Evolutionary conservation across 345 rosid genomes (phyloP), one percentile per base, ranked within the genome.

Genomic region (Anacardium occidentale): DNA sequence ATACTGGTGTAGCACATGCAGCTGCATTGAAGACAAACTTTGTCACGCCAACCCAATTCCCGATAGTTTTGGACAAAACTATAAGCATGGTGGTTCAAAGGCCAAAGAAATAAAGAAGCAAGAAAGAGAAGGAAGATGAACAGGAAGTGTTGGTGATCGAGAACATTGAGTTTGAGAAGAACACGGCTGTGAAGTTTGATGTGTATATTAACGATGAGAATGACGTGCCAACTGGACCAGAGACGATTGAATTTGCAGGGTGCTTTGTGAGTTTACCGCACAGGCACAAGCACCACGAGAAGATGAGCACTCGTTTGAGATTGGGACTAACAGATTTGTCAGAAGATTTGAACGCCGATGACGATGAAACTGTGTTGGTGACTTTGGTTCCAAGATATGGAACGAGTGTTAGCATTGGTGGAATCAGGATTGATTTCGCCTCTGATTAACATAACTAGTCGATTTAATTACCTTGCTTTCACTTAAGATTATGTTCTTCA

Each of bases 231-330:
- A 73, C 69, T 20, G 72, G 80, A 1, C 89, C 89, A 0, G 77
- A 53, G 11, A 76, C 83, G n/a, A 76, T 81, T 0, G 90, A 85
- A 81, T 88, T 82, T 45, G 90, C 90, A 0, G 93, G 93, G 21
- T 83, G 87, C 60, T 88, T 83, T 53, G 86, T 81, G 78, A 86
- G 79, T 42, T 76, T n/a, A n/a, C n/a, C n/a, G n/a, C n/a, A n/a
- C n/a, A n/a, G n/a, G n/a, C n/a, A n/a, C n/a, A n/a, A n/a, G 56
- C 85, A 76, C 47, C 76, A 74, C 56, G 84, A 78, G 81, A 84
- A 77, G 68, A 76, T 58, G 61, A 76, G 44, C 25, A 88, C 91
- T 12, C 0, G 51, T 21, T 60, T 84, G 74, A 77, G 80, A 69
- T 40, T 88, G 15, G 89, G 84, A 61, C 54, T 88, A 0, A 82